Evolutionary conservation across 2,329 filamentous ascomycete genomes (phyloP), one percentile per base, ranked within the genome.

Genomic region (Colletotrichum eleusines): DNA sequence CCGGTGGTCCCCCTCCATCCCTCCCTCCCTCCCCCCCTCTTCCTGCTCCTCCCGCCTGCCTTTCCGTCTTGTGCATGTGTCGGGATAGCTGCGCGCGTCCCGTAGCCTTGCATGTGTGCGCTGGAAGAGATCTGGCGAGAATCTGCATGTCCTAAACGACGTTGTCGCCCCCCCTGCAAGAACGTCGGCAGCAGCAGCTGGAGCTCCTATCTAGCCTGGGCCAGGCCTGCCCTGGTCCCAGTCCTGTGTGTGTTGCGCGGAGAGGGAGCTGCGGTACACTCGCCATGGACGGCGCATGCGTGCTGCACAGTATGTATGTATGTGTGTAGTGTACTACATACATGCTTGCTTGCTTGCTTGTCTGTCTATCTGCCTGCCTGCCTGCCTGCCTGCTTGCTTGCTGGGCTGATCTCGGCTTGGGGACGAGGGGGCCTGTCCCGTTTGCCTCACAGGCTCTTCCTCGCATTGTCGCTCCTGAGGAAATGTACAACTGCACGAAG

Each of bases 41-140:
- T 31, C 28, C 53, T 35, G 38, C 44, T 35, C 38, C 54, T 51
- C 55, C 67, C 63, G 48, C 44, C 44, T 51, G 38, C 63, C 66
- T 67, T 67, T 69, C 69, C 69, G 66, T 65, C 69, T 28, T 63
- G 69, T 69, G 69, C 69, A 71, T 71, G 50, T 65, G 62, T 65
- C 59, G 66, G 69, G 66, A 65, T 60, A 72, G 59, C 66, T 72
- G 66, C 70, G 55, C 59, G 53, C 69, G 63, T 67, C 62, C 63
- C 69, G 53, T 69, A 65, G 60, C 66, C 66, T 65, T 55, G 66
- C 70, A 70, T 72, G 26, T 35, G 54, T 65, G 59, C 63, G 44
- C 31, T 50, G 31, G 62, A 58, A 71, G 51, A 62, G 71, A 72
- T 72, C 71, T 72, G 58, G 59, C 60, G 67, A 66, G 50, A 62